These are phyloP conservation scores for Russula griseocarnosa DNA, from an alignment of 768 basidiomycete genomes.

Conservation along the genomic window DNA sequence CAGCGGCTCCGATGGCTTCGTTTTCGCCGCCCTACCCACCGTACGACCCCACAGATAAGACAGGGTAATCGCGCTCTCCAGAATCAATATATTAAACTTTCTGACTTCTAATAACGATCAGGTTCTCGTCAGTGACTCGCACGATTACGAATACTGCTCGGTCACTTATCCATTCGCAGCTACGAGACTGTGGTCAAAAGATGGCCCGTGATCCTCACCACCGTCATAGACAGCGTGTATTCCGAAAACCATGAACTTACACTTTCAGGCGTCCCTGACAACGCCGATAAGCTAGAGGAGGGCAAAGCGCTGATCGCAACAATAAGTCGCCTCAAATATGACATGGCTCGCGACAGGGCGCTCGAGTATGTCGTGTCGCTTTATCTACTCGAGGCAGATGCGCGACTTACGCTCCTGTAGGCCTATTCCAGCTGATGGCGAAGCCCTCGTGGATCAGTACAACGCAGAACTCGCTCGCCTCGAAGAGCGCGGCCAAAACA, in stretches of 20 bases:
- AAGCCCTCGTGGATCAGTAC: constrained; percentile 63
- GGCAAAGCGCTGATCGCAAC: constrained; percentile 73
- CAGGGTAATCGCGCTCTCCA: constrained; percentile 43
- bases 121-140: constrained; percentile 57
- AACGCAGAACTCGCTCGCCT: constrained; percentile 65
- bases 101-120: constrained; percentile 15
- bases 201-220: constrained; percentile 83
- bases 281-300: constrained; percentile 55
- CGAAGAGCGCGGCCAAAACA: constrained; percentile 46
- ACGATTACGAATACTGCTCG: background rate
- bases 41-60: constrained; percentile 69
- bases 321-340: constrained; percentile 77
- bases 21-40: constrained; percentile 60
- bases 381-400: background rate
- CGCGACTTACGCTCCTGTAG: constrained; percentile 39
- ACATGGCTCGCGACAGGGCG: constrained; percentile 73
- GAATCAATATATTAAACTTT: background rate
- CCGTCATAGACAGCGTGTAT: constrained; percentile 71
- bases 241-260: constrained; percentile 62
- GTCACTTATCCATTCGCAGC: constrained; percentile 36
- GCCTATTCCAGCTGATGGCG: constrained; percentile 70
- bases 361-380: constrained; percentile 50
- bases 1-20: constrained; percentile 32
- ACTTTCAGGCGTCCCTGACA: constrained; percentile 39
- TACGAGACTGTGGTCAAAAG: constrained; percentile 75